These are phyloP conservation scores for Smallanthus sonchifolius DNA, from an alignment of 129 eudicot species.

Conservation along the genomic window DNA sequence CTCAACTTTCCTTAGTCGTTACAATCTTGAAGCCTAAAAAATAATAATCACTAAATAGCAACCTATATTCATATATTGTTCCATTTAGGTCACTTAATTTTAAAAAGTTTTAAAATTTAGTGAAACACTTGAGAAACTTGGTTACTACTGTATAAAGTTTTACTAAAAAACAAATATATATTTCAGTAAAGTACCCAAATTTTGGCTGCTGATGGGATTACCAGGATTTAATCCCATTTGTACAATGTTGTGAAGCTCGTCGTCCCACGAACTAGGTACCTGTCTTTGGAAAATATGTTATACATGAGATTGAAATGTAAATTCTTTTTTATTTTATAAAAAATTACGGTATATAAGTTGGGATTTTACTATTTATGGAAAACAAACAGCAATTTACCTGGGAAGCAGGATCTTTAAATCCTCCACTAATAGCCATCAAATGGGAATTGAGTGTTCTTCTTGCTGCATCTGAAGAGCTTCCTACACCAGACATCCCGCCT, in stretches of 20 bases:
- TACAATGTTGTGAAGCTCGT: constrained; percentile 75
- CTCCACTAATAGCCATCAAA: constrained; percentile 41
- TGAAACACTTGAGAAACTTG: too few species aligned
- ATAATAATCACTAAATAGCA: too few species aligned
- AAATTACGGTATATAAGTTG: background rate
- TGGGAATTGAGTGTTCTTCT: constrained; percentile 61
- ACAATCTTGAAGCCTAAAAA: too few species aligned
- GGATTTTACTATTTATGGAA: background rate
- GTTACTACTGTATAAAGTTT: too few species aligned
- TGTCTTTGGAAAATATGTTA: constrained; percentile 27
- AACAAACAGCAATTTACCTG: constrained; percentile 39
- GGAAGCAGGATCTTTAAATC: constrained; percentile 62
- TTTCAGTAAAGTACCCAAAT: constrained; percentile 41
- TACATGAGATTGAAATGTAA: background rate
- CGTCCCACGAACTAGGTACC: constrained; percentile 80
- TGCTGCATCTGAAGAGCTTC: constrained; percentile 56
- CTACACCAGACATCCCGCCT: constrained; percentile 45
- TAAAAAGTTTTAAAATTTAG: too few species aligned
- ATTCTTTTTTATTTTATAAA: background rate
- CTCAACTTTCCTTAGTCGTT: too few species aligned
- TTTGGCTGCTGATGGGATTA: constrained; percentile 54
- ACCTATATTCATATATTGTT: too few species aligned
- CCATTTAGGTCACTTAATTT: too few species aligned
- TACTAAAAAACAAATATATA: background rate
- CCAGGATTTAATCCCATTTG: constrained; percentile 65